These are phyloP conservation scores for Claviceps spartinae DNA, from an alignment of 2,329 filamentous ascomycete genomes.

Conservation along the genomic window DNA sequence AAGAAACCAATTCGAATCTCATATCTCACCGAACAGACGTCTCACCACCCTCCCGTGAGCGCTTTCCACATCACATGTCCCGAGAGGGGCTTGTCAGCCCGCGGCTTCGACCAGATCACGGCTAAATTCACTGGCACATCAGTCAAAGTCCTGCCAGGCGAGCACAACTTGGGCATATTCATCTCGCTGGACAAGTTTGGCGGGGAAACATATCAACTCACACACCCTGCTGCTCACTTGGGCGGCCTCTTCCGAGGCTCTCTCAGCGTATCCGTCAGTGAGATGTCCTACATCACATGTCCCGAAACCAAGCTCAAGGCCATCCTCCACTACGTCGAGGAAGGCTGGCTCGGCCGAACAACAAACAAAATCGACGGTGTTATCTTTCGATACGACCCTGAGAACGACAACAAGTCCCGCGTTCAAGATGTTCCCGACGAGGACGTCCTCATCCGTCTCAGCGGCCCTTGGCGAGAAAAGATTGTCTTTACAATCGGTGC, in stretches of 20 bases:
- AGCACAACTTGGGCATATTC: conserved; percentile 93
- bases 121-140: conserved; percentile 97
- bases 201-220: conserved; percentile 88
- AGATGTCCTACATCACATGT: conserved; percentile 79
- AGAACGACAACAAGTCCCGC: conserved; percentile 65
- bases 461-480: conserved; percentile 73
- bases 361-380: conserved; percentile 88
- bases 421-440: conserved; percentile 79
- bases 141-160: conserved; percentile 78
- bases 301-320: conserved; percentile 82
- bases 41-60: conserved; percentile 92
- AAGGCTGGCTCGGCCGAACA: conserved; percentile 83
- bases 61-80: conserved; percentile 91
- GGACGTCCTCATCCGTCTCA: conserved; percentile 69
- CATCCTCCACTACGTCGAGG: conserved; percentile 85
- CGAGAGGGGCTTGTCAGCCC: conserved; percentile 73
- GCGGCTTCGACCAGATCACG: conserved; percentile 89
- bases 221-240: conserved; percentile 84
- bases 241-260: conserved; percentile 77
- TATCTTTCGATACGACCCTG: conserved; percentile 78
- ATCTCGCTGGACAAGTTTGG: conserved; percentile 67
- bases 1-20: conserved; percentile 60
- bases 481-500: conserved; percentile 47
- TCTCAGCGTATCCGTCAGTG: conserved; percentile 81
- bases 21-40: conserved; percentile 94